These are phyloP conservation scores for Ensete glaucum DNA, from an alignment of 176 grass and related monocot genomes.

Conservation along the genomic window DNA sequence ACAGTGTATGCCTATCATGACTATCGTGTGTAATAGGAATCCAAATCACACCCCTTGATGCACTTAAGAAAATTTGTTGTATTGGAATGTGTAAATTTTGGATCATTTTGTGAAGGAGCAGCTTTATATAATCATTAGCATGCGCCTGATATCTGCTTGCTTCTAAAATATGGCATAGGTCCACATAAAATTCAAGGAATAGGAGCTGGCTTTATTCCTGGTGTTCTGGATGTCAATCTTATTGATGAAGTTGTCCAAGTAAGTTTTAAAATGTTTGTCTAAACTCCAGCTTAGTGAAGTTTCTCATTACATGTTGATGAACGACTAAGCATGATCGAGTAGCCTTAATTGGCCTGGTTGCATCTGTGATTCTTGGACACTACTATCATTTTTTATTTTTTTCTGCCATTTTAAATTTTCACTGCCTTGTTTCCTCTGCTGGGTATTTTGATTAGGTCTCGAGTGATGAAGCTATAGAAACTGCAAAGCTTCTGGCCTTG, in stretches of 20 bases:
- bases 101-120: too few species aligned
- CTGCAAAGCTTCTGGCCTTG: constrained; percentile 55
- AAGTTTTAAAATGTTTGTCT: background rate
- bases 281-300: background rate
- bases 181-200: constrained; percentile 8
- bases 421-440: background rate
- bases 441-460: constrained; percentile 34
- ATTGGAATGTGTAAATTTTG: too few species aligned
- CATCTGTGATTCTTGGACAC: background rate
- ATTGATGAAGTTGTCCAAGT: constrained; percentile 15
- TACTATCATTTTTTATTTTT: background rate
- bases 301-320: background rate
- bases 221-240: constrained; percentile 12
- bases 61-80: too few species aligned
- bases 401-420: background rate
- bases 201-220: constrained; percentile 13
- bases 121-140: background rate
- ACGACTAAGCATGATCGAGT: too few species aligned
- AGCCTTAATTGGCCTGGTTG: background rate
- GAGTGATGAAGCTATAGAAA: constrained; percentile 83
- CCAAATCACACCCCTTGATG: too few species aligned
- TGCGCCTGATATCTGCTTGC: background rate
- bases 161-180: background rate
- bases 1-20: too few species aligned
- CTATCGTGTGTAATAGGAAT: too few species aligned